Evolutionary conservation across 768 basidiomycete species (phyloP).

Genomic region (Russula ochroleuca): DNA sequence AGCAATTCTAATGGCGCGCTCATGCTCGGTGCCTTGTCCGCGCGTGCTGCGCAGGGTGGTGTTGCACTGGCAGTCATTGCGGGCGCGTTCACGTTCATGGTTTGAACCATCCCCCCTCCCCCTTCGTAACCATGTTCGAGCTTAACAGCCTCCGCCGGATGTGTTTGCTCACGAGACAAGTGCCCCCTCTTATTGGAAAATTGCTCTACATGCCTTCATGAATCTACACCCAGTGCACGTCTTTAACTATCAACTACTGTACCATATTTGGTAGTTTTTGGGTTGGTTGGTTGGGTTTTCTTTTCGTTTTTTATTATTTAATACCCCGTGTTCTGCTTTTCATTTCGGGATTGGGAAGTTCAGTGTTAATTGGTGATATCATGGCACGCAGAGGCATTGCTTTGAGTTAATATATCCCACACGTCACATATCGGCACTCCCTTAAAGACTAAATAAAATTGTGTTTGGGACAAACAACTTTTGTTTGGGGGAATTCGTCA

Average conservation of each 20-base stretch:
- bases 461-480: too few species aligned
- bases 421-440: too few species aligned
- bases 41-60: conserved; percentile 10
- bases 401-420: background rate
- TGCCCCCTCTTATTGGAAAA: background rate
- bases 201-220: conserved; percentile 2
- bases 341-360: background rate
- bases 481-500: too few species aligned
- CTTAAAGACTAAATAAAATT: too few species aligned
- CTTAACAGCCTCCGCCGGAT: background rate
- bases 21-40: conserved; percentile 8
- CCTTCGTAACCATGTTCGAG: background rate
- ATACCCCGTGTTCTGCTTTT: background rate
- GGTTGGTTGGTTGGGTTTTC: background rate
- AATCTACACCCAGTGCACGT: background rate
- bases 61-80: conserved; percentile 21
- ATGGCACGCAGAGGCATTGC: background rate
- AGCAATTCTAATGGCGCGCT: conserved; percentile 1
- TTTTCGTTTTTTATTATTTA: background rate
- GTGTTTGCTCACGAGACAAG: background rate
- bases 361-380: background rate
- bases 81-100: conserved; percentile 17
- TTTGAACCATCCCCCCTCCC: background rate
- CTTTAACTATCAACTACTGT: conserved; percentile 4
- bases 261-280: background rate